Percentiles rank a stretch among this genome's conserved stretches.
Evolutionary conservation across 306 rosid genomes (phyloP).

Genomic region (Begonia masoniana): DNA sequence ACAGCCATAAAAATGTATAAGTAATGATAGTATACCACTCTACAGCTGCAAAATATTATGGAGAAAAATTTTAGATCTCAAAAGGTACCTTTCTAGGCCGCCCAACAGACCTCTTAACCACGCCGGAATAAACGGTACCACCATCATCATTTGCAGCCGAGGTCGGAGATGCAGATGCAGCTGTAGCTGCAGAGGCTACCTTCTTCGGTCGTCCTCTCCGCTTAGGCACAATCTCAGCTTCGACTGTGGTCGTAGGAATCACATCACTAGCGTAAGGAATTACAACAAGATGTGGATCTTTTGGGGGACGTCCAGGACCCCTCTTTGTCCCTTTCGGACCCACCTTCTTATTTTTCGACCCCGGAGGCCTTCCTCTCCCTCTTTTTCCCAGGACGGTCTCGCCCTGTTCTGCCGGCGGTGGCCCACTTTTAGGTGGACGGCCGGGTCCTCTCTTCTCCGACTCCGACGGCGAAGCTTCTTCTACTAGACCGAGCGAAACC

Average conservation of each 20-base stretch:
- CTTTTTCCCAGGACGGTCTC: conserved; percentile 10
- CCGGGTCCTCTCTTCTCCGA: conserved; percentile 32
- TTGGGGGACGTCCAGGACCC: conserved; percentile 61
- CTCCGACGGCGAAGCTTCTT: conserved; percentile 20
- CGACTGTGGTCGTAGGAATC: background rate
- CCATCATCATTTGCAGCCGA: background rate
- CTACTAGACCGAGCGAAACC: conserved; percentile 55
- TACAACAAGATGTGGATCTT: conserved; percentile 25
- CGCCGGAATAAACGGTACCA: conserved; percentile 20
- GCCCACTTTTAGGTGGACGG: conserved; percentile 32
- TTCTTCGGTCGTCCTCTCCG: conserved; percentile 61
- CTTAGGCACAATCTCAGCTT: conserved; percentile 9
- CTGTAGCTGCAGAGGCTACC: conserved; percentile 7
- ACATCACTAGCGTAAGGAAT: conserved; percentile 41
- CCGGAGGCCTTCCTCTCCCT: conserved; percentile 65
- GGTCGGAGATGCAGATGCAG: conserved; percentile 1
- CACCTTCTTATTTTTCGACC: conserved; percentile 20
- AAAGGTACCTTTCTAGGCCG: conserved; percentile 65
- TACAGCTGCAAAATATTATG: too few relatives aligned
- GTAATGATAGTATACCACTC: too few relatives aligned
- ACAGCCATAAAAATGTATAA: too few relatives aligned
- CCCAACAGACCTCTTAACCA: conserved; percentile 41
- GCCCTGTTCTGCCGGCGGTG: conserved; percentile 1
- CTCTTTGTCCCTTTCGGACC: conserved; percentile 22
- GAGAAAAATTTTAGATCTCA: too few relatives aligned